Conservation (phyloP, 1,139 yeast species). For the Suhomyces kunorum region DNA sequence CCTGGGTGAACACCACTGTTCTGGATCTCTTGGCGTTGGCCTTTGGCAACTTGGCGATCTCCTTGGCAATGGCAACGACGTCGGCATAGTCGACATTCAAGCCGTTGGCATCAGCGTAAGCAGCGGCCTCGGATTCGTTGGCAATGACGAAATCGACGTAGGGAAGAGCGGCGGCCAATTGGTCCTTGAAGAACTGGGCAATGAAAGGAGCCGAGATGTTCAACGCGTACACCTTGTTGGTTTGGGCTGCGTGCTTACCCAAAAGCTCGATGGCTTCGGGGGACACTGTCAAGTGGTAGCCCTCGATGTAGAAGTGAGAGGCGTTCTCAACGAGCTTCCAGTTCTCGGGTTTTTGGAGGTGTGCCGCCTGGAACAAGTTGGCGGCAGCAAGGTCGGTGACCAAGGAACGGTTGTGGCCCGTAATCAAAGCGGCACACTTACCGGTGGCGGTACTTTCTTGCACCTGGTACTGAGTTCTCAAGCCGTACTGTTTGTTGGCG, state of each 20-base stretch:
- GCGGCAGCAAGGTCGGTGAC: constrained; percentile 98
- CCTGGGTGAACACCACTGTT: constrained; percentile 90
- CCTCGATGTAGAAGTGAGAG: constrained; percentile 87
- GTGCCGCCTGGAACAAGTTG: constrained; percentile 89
- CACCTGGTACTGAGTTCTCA: constrained; percentile 80
- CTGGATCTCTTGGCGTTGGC: constrained; percentile 69
- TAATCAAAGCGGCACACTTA: constrained; percentile 95
- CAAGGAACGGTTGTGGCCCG: constrained; percentile 85
- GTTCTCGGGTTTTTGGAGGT: constrained; percentile 85
- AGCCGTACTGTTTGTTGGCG: constrained; percentile 89
- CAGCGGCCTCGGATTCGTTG: constrained; percentile 95
- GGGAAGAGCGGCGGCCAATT: constrained; percentile 75
- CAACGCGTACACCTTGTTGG: constrained; percentile 78
- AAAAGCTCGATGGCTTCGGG: constrained; percentile 89
- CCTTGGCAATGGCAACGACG: constrained; percentile 76
- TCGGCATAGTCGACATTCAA: constrained; percentile 55
- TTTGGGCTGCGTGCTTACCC: constrained; percentile 88
- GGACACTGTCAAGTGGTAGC: constrained; percentile 96
- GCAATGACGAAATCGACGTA: constrained; percentile 92
- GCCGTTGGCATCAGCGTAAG: constrained; percentile 85
- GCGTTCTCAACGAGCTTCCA: constrained; percentile 86
- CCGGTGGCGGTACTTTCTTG: constrained; percentile 83
- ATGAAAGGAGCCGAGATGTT: constrained; percentile 97
- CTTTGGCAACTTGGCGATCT: constrained; percentile 78
- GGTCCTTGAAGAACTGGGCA: constrained; percentile 92